A percentile compares a stretch with the other conserved stretches of the same genome.
Conservation (phyloP, 306 rosid genomes). For the Canavalia ensiformis region DNA sequence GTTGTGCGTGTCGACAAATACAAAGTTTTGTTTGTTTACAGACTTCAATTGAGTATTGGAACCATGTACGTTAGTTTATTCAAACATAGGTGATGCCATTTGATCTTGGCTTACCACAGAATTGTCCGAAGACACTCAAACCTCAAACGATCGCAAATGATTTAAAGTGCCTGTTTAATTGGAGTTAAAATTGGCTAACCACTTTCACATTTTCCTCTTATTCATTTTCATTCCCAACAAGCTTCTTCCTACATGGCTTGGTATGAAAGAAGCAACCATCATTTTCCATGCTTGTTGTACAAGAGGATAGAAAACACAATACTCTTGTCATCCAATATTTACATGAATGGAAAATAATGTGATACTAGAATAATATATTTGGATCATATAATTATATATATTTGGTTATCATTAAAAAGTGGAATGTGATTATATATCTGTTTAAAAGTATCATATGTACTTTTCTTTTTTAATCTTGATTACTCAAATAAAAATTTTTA, state of each 20-base stretch:
- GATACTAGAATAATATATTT: too few species aligned
- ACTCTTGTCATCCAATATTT: neutral
- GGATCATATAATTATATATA: too few species aligned
- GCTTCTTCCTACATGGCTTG: neutral
- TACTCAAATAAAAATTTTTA: too few species aligned
- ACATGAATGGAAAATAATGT: too few species aligned
- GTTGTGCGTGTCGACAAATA: constrained; percentile 36
- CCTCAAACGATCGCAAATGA: neutral
- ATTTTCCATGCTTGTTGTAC: neutral
- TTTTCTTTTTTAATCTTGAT: too few species aligned
- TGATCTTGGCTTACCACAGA: constrained; percentile 4
- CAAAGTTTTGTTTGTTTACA: constrained; percentile 38
- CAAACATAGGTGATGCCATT: constrained; percentile 5
- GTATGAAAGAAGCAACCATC: neutral
- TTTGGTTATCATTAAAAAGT: too few species aligned
- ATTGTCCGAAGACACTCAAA: neutral
- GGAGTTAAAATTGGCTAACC: constrained; percentile 13
- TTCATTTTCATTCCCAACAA: neutral
- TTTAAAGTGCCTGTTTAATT: neutral
- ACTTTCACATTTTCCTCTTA: neutral
- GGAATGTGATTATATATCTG: too few species aligned
- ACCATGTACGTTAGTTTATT: neutral
- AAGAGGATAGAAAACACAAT: neutral
- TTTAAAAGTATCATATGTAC: too few species aligned
- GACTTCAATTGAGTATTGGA: constrained; percentile 4